Evolutionary conservation across 345 rosid species (phyloP).

Genomic region (Corchorus olitorius): DNA sequence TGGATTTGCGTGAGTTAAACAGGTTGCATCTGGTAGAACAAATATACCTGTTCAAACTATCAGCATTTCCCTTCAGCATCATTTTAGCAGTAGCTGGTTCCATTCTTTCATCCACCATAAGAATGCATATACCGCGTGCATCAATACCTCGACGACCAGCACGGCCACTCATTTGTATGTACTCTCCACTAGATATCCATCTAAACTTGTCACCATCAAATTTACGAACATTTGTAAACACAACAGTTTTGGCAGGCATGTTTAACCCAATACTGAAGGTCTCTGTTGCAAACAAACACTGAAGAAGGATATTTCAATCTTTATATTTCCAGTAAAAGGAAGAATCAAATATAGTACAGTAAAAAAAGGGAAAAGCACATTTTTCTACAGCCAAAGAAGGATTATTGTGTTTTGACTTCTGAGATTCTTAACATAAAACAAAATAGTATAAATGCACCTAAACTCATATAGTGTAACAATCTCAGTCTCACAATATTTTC

Average conservation of each 20-base stretch:
- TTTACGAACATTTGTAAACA: conserved; percentile 96
- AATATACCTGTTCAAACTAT: conserved; percentile 89
- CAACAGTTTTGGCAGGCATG: conserved; percentile 99
- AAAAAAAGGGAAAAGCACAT: neutral
- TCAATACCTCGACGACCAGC: conserved; percentile 99
- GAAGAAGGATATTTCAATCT: conserved; percentile 31
- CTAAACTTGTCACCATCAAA: conserved; percentile 98
- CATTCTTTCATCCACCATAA: conserved; percentile 95
- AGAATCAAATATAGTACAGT: neutral
- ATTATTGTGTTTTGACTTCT: neutral
- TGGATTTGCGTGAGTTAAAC: neutral
- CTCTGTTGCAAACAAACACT: conserved; percentile 99
- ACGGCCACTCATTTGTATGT: conserved; percentile 99
- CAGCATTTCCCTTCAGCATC: conserved; percentile 96
- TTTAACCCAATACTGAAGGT: conserved; percentile 98
- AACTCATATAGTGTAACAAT: neutral
- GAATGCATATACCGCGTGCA: conserved; percentile 90
- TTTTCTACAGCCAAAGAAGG: neutral
- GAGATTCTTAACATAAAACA: neutral
- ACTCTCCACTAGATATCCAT: conserved; percentile 98
- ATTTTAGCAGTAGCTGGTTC: conserved; percentile 93
- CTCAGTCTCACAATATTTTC: neutral
- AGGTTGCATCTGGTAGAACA: conserved; percentile 7
- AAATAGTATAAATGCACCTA: neutral
- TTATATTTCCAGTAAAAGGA: conserved; percentile 18